phyloP scores from a whole-genome alignment of 441 rosid genomes.

The Syzygium malaccense region DNA sequence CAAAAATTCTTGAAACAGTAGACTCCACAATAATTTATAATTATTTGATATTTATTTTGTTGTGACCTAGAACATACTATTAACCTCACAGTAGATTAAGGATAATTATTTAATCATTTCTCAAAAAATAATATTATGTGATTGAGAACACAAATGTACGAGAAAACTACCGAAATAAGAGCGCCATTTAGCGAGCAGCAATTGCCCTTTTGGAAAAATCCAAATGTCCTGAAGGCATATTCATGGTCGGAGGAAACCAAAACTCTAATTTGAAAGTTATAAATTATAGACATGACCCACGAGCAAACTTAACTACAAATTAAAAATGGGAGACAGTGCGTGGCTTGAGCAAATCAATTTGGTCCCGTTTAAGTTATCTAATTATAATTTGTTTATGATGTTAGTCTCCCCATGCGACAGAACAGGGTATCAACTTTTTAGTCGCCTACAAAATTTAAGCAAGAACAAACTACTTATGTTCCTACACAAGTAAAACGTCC shows the following conservation, averaged over 20 bases:
- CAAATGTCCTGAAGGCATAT: background rate
- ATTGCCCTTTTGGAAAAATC: too few species aligned
- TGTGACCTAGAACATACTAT: too few species aligned
- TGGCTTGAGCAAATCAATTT: background rate
- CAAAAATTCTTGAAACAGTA: too few species aligned
- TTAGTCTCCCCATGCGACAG: background rate
- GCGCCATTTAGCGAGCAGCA: background rate
- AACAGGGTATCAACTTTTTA: background rate
- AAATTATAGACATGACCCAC: background rate
- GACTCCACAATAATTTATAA: too few species aligned
- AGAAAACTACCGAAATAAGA: too few species aligned
- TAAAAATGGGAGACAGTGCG: background rate
- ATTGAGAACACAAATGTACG: background rate
- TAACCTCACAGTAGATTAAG: too few species aligned
- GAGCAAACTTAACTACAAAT: background rate
- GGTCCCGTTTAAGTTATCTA: background rate
- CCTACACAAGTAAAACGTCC: background rate
- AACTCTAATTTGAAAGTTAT: background rate
- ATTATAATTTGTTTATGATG: background rate
- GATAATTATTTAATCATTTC: too few species aligned
- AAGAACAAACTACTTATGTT: background rate
- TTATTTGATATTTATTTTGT: too few species aligned
- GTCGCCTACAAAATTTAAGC: background rate
- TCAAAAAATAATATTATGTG: too few species aligned
- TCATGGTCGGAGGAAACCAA: background rate